Conservation (phyloP, 495 filamentous ascomycete genomes). For the Hypoxylon cercidicola region DNA sequence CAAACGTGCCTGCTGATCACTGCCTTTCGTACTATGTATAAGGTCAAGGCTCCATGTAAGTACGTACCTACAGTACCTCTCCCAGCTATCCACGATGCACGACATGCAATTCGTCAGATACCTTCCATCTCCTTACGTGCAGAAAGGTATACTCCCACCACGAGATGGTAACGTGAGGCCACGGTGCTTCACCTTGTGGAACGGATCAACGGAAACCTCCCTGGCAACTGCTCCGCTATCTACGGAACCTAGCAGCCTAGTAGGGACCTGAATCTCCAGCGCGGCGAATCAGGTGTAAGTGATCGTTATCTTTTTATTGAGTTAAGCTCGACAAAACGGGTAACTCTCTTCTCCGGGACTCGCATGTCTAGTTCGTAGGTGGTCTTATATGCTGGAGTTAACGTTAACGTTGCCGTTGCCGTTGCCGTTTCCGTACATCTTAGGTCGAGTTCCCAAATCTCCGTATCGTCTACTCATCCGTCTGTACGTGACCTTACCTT, state of each 20-base stretch:
- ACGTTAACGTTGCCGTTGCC: slow-evolving; percentile 10
- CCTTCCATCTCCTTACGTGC: slow-evolving; percentile 24
- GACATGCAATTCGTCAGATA: slow-evolving; percentile 31
- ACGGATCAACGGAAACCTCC: slow-evolving; percentile 27
- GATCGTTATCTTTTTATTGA: slow-evolving; percentile 22
- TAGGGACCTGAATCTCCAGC: not conserved
- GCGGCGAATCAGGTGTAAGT: slow-evolving; percentile 3
- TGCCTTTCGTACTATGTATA: slow-evolving; percentile 21
- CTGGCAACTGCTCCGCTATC: not conserved
- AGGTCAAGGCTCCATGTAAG: not conserved
- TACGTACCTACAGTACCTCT: slow-evolving; percentile 17
- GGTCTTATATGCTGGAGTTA: slow-evolving; percentile 9
- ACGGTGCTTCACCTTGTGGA: slow-evolving; percentile 13
- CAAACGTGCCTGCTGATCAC: slow-evolving; percentile 42
- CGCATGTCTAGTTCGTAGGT: slow-evolving; percentile 6
- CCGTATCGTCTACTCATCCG: slow-evolving; percentile 1
- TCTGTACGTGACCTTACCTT: not conserved
- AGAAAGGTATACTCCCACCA: slow-evolving; percentile 2
- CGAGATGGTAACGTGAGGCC: slow-evolving; percentile 1
- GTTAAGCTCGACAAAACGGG: slow-evolving; percentile 23
- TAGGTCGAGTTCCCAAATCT: slow-evolving; percentile 24
- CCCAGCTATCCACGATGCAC: not conserved
- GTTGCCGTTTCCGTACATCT: slow-evolving; percentile 7
- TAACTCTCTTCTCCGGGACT: slow-evolving; percentile 25
- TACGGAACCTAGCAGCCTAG: too few species aligned